Conservation (phyloP, 192 early-diverging fungal species). For the Thoreauomyces humboldtii region DNA sequence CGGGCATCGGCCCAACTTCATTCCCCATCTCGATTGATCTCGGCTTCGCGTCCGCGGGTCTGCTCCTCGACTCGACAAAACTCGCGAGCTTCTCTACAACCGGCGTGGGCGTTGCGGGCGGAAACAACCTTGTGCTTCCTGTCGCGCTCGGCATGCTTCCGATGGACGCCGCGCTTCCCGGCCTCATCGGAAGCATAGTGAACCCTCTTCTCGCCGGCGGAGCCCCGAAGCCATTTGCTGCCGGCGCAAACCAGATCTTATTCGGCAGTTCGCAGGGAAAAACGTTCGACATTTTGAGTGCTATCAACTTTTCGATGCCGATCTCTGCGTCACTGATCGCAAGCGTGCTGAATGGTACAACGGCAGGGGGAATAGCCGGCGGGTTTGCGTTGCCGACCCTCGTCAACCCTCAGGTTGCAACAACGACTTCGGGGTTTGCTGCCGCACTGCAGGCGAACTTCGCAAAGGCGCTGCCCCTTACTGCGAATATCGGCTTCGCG, state of each 20-base stretch:
- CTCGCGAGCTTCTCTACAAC: conserved; percentile 11
- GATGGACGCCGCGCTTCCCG: conserved; percentile 7
- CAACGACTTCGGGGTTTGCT: conserved; percentile 6
- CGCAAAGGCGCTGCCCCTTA: conserved; percentile 1
- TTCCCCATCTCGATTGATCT: conserved; percentile 21
- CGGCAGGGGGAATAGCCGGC: background rate
- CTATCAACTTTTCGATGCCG: conserved; percentile 19
- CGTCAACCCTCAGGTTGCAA: conserved; percentile 10
- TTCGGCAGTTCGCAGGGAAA: conserved; percentile 11
- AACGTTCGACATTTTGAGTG: conserved; percentile 14
- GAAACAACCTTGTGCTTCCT: conserved; percentile 8
- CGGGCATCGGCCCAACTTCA: background rate
- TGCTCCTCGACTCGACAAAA: conserved; percentile 9
- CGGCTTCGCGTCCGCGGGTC: conserved; percentile 13
- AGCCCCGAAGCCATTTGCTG: background rate
- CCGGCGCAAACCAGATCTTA: conserved; percentile 14
- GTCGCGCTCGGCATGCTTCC: conserved; percentile 13
- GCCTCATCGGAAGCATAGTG: conserved; percentile 3
- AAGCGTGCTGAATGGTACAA: background rate
- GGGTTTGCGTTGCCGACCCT: background rate
- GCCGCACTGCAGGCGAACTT: background rate
- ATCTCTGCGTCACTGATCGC: conserved; percentile 1
- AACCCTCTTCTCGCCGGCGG: conserved; percentile 7
- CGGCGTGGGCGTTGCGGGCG: background rate
- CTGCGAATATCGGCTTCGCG: conserved; percentile 11